Conservation (phyloP, 495 filamentous ascomycete species). For the Beverwykella pulmonaria region DNA sequence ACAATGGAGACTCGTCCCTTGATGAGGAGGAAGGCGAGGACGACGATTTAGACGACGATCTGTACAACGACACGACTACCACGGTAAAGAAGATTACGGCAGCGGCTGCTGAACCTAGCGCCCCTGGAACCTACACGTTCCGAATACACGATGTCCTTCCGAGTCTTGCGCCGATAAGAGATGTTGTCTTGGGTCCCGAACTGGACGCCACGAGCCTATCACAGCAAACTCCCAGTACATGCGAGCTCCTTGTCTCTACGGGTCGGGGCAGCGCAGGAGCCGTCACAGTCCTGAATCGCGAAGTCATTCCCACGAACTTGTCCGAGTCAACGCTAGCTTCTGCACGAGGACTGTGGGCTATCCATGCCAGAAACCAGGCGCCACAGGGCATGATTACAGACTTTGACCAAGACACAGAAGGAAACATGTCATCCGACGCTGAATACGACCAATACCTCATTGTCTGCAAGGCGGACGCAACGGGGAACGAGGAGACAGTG, state of each 20-base stretch:
- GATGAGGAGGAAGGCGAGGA: conserved; percentile 56
- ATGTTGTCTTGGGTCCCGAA: conserved; percentile 62
- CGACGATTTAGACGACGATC: conserved; percentile 75
- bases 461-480: conserved; percentile 62
- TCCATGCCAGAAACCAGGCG: conserved; percentile 61
- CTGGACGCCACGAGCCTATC: conserved; percentile 51
- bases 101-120: conserved; percentile 36
- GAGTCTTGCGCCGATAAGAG: conserved; percentile 76
- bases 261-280: conserved; percentile 71
- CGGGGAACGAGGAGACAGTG: conserved; percentile 57
- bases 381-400: conserved; percentile 58
- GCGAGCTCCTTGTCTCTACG: conserved; percentile 68
- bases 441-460: conserved; percentile 72
- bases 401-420: conserved; percentile 50
- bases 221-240: not conserved
- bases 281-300: conserved; percentile 72
- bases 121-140: conserved; percentile 69
- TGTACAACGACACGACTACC: conserved; percentile 59
- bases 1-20: conserved; percentile 36
- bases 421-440: conserved; percentile 44
- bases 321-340: conserved; percentile 64
- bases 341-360: conserved; percentile 64
- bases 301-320: conserved; percentile 67
- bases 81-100: conserved; percentile 39
- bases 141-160: conserved; percentile 72